A percentile compares a stretch with the other conserved stretches of the same genome.
Conservation (phyloP, 2,329 filamentous ascomycete genomes). For the Nigrospora sphaerica region DNA sequence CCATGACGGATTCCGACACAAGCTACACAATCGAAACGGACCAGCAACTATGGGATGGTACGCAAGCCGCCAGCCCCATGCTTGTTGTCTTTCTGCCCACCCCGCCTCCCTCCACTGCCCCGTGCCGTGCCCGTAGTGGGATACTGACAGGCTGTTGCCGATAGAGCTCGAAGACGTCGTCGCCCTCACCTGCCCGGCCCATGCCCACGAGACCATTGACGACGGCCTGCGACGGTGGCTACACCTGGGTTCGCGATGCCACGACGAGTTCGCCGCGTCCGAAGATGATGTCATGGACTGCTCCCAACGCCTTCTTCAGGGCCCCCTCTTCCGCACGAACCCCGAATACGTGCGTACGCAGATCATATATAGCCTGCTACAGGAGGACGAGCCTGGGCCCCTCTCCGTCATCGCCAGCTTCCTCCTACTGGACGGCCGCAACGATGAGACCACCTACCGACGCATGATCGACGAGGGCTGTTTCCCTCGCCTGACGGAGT, state of each 20-base stretch:
- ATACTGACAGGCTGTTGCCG: no score
- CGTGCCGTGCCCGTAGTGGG: no score
- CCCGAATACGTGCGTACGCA: constrained; percentile 85
- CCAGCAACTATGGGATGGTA: constrained; percentile 86
- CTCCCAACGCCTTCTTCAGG: constrained; percentile 70
- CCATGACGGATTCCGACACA: constrained; percentile 59
- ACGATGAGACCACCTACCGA: constrained; percentile 71
- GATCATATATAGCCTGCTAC: constrained; percentile 82
- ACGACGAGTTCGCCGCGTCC: constrained; percentile 66
- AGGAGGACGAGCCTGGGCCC: constrained; percentile 79
- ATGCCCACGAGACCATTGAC: constrained; percentile 61
- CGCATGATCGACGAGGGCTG: constrained; percentile 82
- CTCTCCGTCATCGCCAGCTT: constrained; percentile 79
- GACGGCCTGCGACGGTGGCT: constrained; percentile 81
- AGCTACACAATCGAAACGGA: constrained; percentile 67
- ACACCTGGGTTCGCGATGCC: constrained; percentile 66
- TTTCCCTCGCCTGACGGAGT: constrained; percentile 75
- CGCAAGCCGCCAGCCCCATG: constrained; percentile 15
- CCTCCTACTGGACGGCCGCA: constrained; percentile 78
- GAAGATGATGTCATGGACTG: constrained; percentile 78
- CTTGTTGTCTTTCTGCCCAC: no score
- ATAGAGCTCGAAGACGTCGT: constrained; percentile 25
- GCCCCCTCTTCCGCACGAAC: constrained; percentile 66
- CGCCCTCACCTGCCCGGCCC: constrained; percentile 31
- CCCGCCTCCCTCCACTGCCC: no score